Percentiles rank a stretch among this genome's conserved stretches.
Evolutionary conservation across 2,329 filamentous ascomycete genomes (phyloP).

Genomic region (Diaporthe aspalathi): DNA sequence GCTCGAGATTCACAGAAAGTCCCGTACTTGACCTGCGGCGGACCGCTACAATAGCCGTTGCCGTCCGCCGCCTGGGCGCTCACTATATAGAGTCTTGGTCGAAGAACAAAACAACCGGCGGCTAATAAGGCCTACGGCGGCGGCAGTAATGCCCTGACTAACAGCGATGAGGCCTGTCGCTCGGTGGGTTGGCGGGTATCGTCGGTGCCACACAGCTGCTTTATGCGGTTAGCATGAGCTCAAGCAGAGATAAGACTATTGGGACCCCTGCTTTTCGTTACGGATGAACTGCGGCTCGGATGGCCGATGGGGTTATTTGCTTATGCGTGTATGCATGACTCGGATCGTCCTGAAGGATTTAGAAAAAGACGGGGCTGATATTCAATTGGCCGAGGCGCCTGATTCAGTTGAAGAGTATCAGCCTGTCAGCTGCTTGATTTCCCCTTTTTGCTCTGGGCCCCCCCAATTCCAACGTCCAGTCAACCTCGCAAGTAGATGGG

Average conservation of each 20-base stretch:
- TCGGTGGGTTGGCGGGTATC: neutral
- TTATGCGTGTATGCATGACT: conserved; percentile 1
- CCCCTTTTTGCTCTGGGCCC: no score
- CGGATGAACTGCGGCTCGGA: conserved; percentile 18
- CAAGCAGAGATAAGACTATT: conserved; percentile 6
- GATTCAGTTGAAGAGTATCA: neutral
- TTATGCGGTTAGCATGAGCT: neutral
- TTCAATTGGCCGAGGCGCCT: no score
- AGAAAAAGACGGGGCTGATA: neutral
- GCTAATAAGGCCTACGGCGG: neutral
- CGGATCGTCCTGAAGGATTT: neutral
- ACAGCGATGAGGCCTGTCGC: neutral
- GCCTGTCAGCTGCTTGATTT: neutral
- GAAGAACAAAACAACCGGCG: neutral
- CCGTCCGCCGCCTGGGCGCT: conserved; percentile 5
- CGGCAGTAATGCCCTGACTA: neutral
- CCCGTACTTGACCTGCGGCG: no score
- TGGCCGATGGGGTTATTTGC: neutral
- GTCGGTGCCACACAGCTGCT: conserved; percentile 15
- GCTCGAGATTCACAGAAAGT: neutral
- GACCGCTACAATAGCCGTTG: neutral
- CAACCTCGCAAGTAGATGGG: no score
- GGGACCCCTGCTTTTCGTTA: neutral
- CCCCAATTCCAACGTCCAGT: no score
- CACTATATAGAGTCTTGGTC: neutral